phyloP scores from a whole-genome alignment of 371 early-diverging fungal genomes.

The Mortierella sp. region DNA sequence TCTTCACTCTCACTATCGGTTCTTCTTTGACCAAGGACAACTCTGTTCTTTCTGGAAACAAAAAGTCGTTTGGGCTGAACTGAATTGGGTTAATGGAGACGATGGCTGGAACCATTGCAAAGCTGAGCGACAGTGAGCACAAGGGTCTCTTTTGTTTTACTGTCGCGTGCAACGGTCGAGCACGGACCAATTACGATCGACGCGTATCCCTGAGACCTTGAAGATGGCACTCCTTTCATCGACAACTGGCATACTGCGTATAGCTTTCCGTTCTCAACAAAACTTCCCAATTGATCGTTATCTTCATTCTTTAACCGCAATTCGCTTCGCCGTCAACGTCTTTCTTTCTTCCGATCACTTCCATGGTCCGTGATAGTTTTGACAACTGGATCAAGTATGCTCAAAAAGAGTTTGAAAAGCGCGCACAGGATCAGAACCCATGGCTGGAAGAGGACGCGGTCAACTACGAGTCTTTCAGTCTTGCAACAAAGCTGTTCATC shows the following conservation, averaged over 20 bases:
- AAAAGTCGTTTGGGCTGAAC: not conserved
- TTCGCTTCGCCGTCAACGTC: no score
- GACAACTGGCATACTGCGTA: not conserved
- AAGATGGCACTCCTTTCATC: not conserved
- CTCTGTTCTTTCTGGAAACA: not conserved
- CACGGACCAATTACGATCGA: constrained; percentile 50
- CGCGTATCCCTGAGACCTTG: constrained; percentile 3
- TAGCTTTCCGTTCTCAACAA: not conserved
- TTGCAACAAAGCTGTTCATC: constrained; percentile 63
- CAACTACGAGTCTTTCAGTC: constrained; percentile 60
- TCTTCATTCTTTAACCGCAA: no score
- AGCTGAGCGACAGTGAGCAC: not conserved
- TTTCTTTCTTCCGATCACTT: not conserved
- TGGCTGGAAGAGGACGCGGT: constrained; percentile 44
- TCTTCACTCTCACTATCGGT: not conserved
- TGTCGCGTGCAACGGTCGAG: constrained; percentile 51
- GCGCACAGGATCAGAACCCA: constrained; percentile 50
- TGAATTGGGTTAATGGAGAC: not conserved
- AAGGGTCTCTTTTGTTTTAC: constrained; percentile 9
- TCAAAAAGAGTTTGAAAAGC: constrained; percentile 66
- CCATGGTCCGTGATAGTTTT: constrained; percentile 45
- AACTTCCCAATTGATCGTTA: no score
- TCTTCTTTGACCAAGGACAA: not conserved
- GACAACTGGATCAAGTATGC: constrained; percentile 72
- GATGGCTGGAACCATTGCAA: not conserved